phyloP scores from a whole-genome alignment of 2,329 filamentous ascomycete genomes.

The Podosphaera fusca region DNA sequence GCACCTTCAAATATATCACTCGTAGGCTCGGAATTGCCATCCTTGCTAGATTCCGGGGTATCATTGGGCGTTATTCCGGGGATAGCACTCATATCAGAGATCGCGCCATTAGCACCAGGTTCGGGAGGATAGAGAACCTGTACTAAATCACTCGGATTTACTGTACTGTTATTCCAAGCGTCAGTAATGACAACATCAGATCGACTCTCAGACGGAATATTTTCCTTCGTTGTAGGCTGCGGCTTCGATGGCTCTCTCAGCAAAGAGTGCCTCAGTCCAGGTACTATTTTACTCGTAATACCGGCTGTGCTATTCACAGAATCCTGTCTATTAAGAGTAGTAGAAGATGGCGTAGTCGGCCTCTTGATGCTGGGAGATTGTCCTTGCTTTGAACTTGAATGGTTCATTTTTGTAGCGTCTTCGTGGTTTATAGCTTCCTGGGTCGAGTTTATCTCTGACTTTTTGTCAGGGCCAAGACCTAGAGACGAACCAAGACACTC shows the following conservation, averaged over 20 bases:
- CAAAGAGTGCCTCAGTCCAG: slow-evolving; percentile 7
- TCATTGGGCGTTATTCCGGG: slow-evolving; percentile 35
- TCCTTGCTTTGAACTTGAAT: slow-evolving; percentile 14
- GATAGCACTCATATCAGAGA: slow-evolving; percentile 30
- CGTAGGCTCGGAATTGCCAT: slow-evolving; percentile 34
- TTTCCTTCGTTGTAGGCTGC: slow-evolving; percentile 12
- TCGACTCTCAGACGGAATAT: slow-evolving; percentile 12
- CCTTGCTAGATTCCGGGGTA: slow-evolving; percentile 40
- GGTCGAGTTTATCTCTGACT: slow-evolving; percentile 3
- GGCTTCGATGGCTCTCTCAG: slow-evolving; percentile 8
- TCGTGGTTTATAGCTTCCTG: slow-evolving; percentile 13
- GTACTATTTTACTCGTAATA: slow-evolving; percentile 17
- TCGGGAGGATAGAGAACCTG: slow-evolving; percentile 21
- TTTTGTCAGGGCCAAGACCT: slow-evolving; percentile 29
- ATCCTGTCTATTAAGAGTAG: slow-evolving; percentile 25
- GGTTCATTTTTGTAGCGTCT: slow-evolving; percentile 15
- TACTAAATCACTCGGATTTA: slow-evolving; percentile 30
- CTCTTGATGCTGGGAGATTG: slow-evolving; percentile 22
- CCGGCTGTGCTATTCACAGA: slow-evolving; percentile 28
- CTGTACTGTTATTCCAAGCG: slow-evolving; percentile 22
- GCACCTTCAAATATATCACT: slow-evolving; percentile 36
- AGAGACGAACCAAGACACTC: slow-evolving; percentile 27
- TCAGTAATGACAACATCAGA: slow-evolving; percentile 8
- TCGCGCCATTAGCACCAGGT: slow-evolving; percentile 22
- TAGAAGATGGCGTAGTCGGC: slow-evolving; percentile 17